phyloP scores from a whole-genome alignment of 2,329 filamentous ascomycete genomes.

The Diaporthe humulicola region DNA sequence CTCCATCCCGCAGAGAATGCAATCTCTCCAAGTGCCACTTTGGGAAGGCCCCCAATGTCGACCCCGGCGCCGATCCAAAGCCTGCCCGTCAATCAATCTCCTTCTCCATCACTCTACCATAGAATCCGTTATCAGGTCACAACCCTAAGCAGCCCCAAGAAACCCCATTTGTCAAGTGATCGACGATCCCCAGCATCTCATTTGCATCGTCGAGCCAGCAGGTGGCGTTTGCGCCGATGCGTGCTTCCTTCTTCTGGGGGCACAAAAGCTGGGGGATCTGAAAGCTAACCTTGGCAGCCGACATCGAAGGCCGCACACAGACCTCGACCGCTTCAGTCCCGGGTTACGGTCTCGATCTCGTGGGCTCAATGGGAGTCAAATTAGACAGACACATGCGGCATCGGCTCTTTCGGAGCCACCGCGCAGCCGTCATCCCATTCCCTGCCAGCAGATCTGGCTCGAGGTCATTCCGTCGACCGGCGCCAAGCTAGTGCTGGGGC shows the following conservation, averaged over 20 bases:
- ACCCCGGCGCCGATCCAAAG: conserved; percentile 23
- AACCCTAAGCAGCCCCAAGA: not conserved
- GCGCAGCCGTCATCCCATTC: not conserved
- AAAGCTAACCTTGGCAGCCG: conserved; percentile 5
- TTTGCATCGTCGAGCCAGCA: conserved; percentile 24
- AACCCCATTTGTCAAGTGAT: conserved; percentile 23
- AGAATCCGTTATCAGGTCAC: conserved; percentile 15
- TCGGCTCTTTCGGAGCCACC: conserved; percentile 25
- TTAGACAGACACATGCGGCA: conserved; percentile 10
- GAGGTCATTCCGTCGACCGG: not conserved
- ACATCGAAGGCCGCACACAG: conserved; percentile 12
- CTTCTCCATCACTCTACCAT: not conserved
- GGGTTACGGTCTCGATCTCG: not conserved
- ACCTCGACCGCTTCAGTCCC: conserved; percentile 1
- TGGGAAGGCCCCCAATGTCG: conserved; percentile 24
- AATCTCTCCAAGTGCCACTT: conserved; percentile 30
- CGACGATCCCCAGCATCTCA: conserved; percentile 20
- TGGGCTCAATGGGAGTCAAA: conserved; percentile 1
- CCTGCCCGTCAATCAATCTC: conserved; percentile 1
- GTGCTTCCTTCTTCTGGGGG: conserved; percentile 28
- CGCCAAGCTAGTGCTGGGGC: conserved; percentile 7
- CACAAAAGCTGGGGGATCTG: conserved; percentile 22
- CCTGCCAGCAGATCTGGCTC: not conserved
- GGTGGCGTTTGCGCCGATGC: conserved; percentile 26
- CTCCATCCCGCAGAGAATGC: conserved; percentile 5